phyloP scores from a whole-genome alignment of 1,139 yeast species.

The Scheffersomyces insectosa region DNA sequence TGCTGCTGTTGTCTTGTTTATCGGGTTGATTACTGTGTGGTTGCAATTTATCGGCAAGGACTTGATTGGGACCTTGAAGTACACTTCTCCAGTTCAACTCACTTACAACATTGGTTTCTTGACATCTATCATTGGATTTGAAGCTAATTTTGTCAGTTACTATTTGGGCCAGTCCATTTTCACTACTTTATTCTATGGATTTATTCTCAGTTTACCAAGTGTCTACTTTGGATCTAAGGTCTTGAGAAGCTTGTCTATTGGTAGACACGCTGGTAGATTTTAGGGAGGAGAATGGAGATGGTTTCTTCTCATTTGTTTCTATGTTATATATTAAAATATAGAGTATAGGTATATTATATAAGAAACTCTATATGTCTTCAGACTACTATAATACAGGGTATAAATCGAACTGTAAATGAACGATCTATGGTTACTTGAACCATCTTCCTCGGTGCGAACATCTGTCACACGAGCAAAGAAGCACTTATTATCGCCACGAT shows the following conservation, averaged over 20 bases:
- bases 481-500: background rate
- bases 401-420: no score
- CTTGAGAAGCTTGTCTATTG: conserved; percentile 35
- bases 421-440: no score
- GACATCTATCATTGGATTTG: conserved; percentile 56
- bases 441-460: no score
- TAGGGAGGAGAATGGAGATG: conserved; percentile 3
- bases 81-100: conserved; percentile 25
- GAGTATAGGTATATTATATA: no score
- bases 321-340: background rate
- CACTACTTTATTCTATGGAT: conserved; percentile 56
- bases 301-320: background rate
- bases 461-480: background rate
- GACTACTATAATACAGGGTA: no score
- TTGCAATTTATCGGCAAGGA: conserved; percentile 43
- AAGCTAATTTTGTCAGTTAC: conserved; percentile 64
- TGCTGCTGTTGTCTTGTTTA: conserved; percentile 42
- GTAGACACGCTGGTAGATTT: conserved; percentile 35
- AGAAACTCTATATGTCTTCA: no score
- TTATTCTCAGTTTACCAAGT: conserved; percentile 55
- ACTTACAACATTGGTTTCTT: conserved; percentile 50
- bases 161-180: conserved; percentile 74
- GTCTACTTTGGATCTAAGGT: conserved; percentile 72
- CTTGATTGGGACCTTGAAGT: conserved; percentile 36
- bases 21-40: conserved; percentile 53